Evolutionary conservation across 345 rosid species (phyloP).

Genomic region (Salix caprea): DNA sequence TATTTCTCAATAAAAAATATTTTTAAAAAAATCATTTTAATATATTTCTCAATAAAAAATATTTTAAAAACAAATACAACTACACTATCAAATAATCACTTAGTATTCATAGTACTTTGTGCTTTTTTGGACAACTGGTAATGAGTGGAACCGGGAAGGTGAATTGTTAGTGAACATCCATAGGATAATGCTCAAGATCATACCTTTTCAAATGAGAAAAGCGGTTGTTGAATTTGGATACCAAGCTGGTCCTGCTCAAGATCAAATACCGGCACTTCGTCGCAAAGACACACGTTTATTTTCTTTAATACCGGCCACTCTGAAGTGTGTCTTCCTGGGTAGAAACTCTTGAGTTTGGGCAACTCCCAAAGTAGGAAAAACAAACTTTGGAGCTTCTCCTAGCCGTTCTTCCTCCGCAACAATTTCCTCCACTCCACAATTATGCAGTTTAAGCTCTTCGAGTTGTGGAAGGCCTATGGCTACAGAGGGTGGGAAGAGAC

Average conservation of each 20-base stretch:
- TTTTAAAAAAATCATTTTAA: no score
- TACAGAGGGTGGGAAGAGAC: constrained; percentile 12
- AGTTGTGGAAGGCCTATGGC: constrained; percentile 13
- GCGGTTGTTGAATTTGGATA: no score
- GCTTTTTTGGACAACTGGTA: no score
- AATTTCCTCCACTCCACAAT: constrained; percentile 14
- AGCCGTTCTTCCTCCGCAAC: constrained; percentile 9
- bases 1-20: no score
- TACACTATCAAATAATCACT: no score
- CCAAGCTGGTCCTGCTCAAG: neutral
- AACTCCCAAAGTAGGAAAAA: constrained; percentile 1
- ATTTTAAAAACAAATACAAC: no score
- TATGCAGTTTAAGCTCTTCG: neutral
- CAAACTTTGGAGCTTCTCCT: neutral
- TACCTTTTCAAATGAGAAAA: no score
- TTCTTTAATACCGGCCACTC: constrained; percentile 17
- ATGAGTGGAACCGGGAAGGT: no score
- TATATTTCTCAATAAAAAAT: no score
- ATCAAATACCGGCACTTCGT: neutral
- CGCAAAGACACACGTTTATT: neutral
- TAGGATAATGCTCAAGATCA: no score
- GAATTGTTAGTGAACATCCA: no score
- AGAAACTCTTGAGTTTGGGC: constrained; percentile 12
- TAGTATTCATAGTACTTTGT: no score
- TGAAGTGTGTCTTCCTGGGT: neutral